Conservation (phyloP, 2,329 filamentous ascomycete species). For the Escovopsis sp. region DNA sequence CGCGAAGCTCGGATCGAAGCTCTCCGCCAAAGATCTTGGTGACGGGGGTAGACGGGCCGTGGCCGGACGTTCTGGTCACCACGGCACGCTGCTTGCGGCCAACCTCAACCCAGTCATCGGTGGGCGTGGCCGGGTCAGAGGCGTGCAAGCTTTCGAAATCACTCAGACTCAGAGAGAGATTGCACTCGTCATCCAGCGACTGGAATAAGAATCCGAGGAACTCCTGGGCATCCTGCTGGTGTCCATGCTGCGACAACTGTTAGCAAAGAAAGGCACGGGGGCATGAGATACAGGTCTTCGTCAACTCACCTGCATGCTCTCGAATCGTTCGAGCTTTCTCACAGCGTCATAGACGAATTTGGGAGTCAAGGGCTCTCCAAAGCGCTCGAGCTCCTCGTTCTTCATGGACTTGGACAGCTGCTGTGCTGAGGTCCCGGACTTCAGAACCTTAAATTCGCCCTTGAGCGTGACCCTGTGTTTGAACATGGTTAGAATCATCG, state of each 20-base stretch:
- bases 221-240: conserved; percentile 96
- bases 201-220: conserved; percentile 89
- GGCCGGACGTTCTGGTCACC: conserved; percentile 72
- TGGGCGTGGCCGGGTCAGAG: conserved; percentile 13
- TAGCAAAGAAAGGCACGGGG: neutral
- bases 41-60: conserved; percentile 61
- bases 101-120: conserved; percentile 71
- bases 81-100: conserved; percentile 80
- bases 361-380: conserved; percentile 80
- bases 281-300: too few relatives aligned
- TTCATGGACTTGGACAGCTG: conserved; percentile 61
- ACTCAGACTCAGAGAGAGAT: conserved; percentile 26
- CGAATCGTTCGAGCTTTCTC: conserved; percentile 70
- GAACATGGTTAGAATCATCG: conserved; percentile 5
- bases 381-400: conserved; percentile 71
- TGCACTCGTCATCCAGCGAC: conserved; percentile 84
- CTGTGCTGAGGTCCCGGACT: conserved; percentile 59
- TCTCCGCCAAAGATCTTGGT: conserved; percentile 92
- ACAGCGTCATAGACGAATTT: conserved; percentile 95
- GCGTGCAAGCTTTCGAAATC: conserved; percentile 12
- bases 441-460: conserved; percentile 77
- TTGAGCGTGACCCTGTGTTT: conserved; percentile 74
- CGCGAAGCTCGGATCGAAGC: conserved; percentile 74
- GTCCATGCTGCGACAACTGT: conserved; percentile 49
- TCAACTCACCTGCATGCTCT: conserved; percentile 66